Evolutionary conservation across 495 filamentous ascomycete genomes (phyloP), one percentile per base, ranked within the genome.

Genomic region (Opeltia flavorubescens): DNA sequence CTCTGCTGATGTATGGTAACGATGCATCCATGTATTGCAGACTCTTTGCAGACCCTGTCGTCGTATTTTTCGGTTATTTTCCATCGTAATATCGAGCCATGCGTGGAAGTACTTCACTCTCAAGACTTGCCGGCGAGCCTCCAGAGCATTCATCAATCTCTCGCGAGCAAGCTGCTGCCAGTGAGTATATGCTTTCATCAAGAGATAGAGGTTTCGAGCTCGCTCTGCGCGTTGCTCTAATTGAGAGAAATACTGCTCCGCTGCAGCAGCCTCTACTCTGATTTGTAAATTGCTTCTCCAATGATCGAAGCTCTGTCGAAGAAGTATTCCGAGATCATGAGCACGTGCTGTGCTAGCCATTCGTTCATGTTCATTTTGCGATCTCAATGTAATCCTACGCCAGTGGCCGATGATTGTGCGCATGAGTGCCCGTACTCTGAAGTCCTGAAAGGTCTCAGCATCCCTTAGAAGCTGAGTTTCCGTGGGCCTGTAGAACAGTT

Each of bases 21-120:
- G 69, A 30, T 65, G 65, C 36, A 67, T 69, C 80, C 78, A 83
- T 12, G 63, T 47, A 27, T 60, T 56, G 47, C 83, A 71, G 27
- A 78, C 79, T 41, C 72, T 76, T 33, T 66, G 67, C 5, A 79
- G 49, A 9, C 70, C 65, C 46, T 81, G 81, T 8, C 76, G 67
- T 33, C 77, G 74, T 2, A 79, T 75, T 58, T 84, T 86, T 26
- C 77, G 55, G 47, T 80, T 68, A 53, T 86, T 83, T 35, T 83
- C 76, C 5, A 69, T 70, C 9, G 84, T 87, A 39, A 86, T 78
- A 35, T 77, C 77, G 28, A 76, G 71, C 84, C 84, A 91, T 3
- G 78, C 78, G 52, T 79, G 77, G 58, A 89, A 91, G 54, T 80
- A 86, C 46, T 78, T 80, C 46, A 76, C 72, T 50, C 78, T 66